Conservation (phyloP, 202 grass and related monocot species). For the Carex arenaria region DNA sequence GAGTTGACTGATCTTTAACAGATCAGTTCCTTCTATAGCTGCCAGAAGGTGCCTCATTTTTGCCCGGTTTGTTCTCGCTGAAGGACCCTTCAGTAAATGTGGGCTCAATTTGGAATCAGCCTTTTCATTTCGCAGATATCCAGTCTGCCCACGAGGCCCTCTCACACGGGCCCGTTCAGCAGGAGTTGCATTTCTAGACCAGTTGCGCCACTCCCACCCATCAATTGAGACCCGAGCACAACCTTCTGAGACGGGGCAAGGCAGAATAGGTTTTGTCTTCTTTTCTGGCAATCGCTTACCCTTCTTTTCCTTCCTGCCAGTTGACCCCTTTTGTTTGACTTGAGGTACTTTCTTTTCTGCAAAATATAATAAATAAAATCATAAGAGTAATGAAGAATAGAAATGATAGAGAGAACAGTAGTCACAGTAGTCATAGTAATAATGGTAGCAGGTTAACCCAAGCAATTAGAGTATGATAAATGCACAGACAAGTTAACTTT, state of each 20-base stretch:
- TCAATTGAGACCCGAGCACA: constrained; percentile 77
- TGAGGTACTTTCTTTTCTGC: constrained; percentile 13
- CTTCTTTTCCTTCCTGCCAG: constrained; percentile 38
- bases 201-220: constrained; percentile 90
- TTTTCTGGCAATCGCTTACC: constrained; percentile 28
- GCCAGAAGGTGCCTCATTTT: constrained; percentile 82
- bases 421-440: not conserved
- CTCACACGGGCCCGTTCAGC: constrained; percentile 62
- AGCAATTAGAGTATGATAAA: not conserved
- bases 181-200: constrained; percentile 64
- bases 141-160: constrained; percentile 42
- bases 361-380: constrained; percentile 8
- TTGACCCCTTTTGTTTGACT: constrained; percentile 19
- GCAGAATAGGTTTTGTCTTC: constrained; percentile 41
- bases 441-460: not conserved
- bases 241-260: constrained; percentile 59
- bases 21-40: constrained; percentile 67
- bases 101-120: constrained; percentile 41
- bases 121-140: constrained; percentile 36
- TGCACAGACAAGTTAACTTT: not conserved
- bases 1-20: constrained; percentile 84
- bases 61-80: constrained; percentile 85
- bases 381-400: not conserved
- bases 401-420: not conserved
- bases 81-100: constrained; percentile 46